Percentiles rank a stretch among this genome's conserved stretches.
Evolutionary conservation across 495 filamentous ascomycete species (phyloP).

Genomic region (Aspergillus olivimuriae): DNA sequence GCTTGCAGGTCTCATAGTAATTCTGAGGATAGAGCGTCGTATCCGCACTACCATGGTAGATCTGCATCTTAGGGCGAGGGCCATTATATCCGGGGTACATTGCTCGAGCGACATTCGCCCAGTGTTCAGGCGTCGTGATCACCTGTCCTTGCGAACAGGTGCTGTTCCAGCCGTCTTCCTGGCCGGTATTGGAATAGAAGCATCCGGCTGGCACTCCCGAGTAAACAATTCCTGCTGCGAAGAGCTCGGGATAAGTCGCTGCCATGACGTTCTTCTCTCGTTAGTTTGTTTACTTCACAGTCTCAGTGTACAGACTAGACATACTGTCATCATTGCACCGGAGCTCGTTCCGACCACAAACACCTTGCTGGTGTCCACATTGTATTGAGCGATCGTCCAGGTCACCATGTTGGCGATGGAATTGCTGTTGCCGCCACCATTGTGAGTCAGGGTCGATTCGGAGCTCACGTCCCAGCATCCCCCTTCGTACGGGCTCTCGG

Average conservation of each 20-base stretch:
- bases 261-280: slow-evolving; percentile 44
- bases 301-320: no score
- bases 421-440: slow-evolving; percentile 52
- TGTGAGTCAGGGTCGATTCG: slow-evolving; percentile 44
- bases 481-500: slow-evolving; percentile 38
- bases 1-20: slow-evolving; percentile 48
- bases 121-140: slow-evolving; percentile 39
- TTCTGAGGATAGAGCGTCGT: slow-evolving; percentile 41
- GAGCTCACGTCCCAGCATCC: slow-evolving; percentile 59
- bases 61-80: slow-evolving; percentile 48
- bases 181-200: slow-evolving; percentile 46
- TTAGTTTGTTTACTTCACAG: no score
- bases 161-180: slow-evolving; percentile 15
- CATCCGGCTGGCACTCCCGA: slow-evolving; percentile 56
- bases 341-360: slow-evolving; percentile 49
- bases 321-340: slow-evolving; percentile 51
- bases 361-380: slow-evolving; percentile 40
- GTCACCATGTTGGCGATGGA: slow-evolving; percentile 58
- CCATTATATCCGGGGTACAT: slow-evolving; percentile 52
- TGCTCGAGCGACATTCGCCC: slow-evolving; percentile 43
- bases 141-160: slow-evolving; percentile 46
- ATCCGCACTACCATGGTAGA: slow-evolving; percentile 49
- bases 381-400: slow-evolving; percentile 43
- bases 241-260: slow-evolving; percentile 52
- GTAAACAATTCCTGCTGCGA: slow-evolving; percentile 51